phyloP scores from a whole-genome alignment of 495 filamentous ascomycete genomes.

The Penicillium salamii region DNA sequence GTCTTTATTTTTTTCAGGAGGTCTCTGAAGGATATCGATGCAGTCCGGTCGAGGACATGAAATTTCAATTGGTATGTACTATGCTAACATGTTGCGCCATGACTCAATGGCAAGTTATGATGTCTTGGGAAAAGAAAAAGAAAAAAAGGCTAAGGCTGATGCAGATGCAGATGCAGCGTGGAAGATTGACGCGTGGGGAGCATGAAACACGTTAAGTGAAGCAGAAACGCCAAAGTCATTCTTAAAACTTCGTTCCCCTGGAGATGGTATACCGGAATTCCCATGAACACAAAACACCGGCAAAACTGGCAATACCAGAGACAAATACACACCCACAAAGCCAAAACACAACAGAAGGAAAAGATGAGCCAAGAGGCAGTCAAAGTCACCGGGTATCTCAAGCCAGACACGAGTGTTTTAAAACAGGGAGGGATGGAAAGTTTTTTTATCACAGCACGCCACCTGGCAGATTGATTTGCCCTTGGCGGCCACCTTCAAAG shows the following conservation, averaged over 20 bases:
- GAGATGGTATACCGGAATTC: neutral
- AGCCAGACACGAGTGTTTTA: slow-evolving; percentile 20
- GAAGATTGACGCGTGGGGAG: slow-evolving; percentile 3
- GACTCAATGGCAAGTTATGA: slow-evolving; percentile 2
- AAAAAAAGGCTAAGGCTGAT: too few species aligned
- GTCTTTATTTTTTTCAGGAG: too few species aligned
- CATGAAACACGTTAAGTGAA: neutral
- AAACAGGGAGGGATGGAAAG: neutral
- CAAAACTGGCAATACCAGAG: neutral
- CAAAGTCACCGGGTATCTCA: slow-evolving; percentile 30
- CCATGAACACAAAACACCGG: slow-evolving; percentile 5
- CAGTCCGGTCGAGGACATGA: too few species aligned
- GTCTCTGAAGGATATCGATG: too few species aligned
- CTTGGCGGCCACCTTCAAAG: slow-evolving; percentile 37
- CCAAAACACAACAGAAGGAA: slow-evolving; percentile 15
- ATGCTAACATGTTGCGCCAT: neutral
- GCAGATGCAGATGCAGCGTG: slow-evolving; percentile 16
- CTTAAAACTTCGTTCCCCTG: neutral
- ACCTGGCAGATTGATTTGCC: slow-evolving; percentile 43
- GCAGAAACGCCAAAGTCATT: slow-evolving; percentile 4
- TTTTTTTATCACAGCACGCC: slow-evolving; percentile 37
- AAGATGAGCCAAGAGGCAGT: slow-evolving; percentile 19
- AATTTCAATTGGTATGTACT: slow-evolving; percentile 1
- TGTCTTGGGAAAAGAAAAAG: slow-evolving; percentile 12
- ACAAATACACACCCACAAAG: neutral